These are phyloP conservation scores for Saccharomycopsis oosterbeekiorum DNA, from an alignment of 805 yeast species.

Conservation along the genomic window DNA sequence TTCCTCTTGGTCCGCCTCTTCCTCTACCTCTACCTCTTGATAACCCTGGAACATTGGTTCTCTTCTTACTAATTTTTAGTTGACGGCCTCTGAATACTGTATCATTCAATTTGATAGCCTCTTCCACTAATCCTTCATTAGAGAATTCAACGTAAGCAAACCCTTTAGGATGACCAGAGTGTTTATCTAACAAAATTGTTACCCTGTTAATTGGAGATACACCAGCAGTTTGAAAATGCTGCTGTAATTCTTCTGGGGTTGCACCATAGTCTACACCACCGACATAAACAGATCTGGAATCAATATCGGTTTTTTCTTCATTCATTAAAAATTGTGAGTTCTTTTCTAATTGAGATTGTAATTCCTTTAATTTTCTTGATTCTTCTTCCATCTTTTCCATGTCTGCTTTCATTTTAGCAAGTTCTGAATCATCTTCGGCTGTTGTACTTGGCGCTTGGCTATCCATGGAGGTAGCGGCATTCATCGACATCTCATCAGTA, in stretches of 20 bases:
- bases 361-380: slow-evolving; percentile 48
- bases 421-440: slow-evolving; percentile 15
- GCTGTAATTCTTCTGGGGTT: slow-evolving; percentile 70
- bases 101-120: slow-evolving; percentile 60
- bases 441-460: background rate
- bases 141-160: slow-evolving; percentile 80
- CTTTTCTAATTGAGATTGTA: slow-evolving; percentile 40
- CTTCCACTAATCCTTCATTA: slow-evolving; percentile 51
- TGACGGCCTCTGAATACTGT: slow-evolving; percentile 57
- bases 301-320: slow-evolving; percentile 56
- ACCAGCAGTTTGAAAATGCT: slow-evolving; percentile 62
- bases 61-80: slow-evolving; percentile 63
- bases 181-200: slow-evolving; percentile 62
- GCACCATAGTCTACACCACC: slow-evolving; percentile 79
- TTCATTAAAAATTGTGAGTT: slow-evolving; percentile 30
- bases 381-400: slow-evolving; percentile 50
- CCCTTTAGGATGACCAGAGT: slow-evolving; percentile 78
- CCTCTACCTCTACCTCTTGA: slow-evolving; percentile 26
- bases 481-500: background rate
- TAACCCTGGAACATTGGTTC: slow-evolving; percentile 76
- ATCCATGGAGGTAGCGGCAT: background rate
- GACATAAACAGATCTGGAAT: slow-evolving; percentile 66
- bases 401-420: slow-evolving; percentile 29
- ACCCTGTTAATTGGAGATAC: slow-evolving; percentile 54
- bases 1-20: slow-evolving; percentile 27